These are phyloP conservation scores for Dioszegia hungarica DNA, from an alignment of 768 basidiomycete genomes.

Conservation along the genomic window DNA sequence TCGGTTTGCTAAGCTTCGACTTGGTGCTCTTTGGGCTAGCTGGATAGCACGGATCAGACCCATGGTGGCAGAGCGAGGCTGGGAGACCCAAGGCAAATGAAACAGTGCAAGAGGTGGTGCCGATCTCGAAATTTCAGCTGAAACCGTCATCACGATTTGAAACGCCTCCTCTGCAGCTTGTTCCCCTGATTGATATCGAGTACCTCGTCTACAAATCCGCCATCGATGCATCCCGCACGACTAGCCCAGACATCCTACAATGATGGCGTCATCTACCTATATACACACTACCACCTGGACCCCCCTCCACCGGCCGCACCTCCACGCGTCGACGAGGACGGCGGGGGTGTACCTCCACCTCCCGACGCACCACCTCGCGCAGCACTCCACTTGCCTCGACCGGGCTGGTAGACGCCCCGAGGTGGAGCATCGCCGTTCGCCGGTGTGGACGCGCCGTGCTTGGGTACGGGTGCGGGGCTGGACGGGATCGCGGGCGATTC, in stretches of 20 bases:
- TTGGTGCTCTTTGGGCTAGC: too few relatives aligned
- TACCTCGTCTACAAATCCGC: too few relatives aligned
- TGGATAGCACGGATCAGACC: too few relatives aligned
- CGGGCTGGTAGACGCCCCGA: conserved; percentile 10
- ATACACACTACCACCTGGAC: conserved; percentile 14
- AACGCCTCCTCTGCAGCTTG: too few relatives aligned
- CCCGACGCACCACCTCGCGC: conserved; percentile 2
- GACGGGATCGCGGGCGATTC: not conserved
- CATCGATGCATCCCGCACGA: not conserved
- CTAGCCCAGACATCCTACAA: not conserved
- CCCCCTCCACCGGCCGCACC: conserved; percentile 1
- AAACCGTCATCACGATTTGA: too few relatives aligned
- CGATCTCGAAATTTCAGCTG: too few relatives aligned
- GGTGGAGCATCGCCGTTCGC: conserved; percentile 16
- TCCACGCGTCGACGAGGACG: not conserved
- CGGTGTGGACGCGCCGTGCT: conserved; percentile 4
- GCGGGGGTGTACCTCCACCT: not conserved
- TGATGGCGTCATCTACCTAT: not conserved
- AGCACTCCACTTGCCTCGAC: conserved; percentile 15
- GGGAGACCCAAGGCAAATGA: too few relatives aligned
- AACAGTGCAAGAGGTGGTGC: too few relatives aligned
- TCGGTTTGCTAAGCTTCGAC: too few relatives aligned
- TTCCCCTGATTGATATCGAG: too few relatives aligned
- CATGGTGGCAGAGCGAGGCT: too few relatives aligned
- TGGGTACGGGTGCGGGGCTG: conserved; percentile 5